phyloP scores from a whole-genome alignment of 257 asterid genomes.

The Nicotiana obtusifolia region DNA sequence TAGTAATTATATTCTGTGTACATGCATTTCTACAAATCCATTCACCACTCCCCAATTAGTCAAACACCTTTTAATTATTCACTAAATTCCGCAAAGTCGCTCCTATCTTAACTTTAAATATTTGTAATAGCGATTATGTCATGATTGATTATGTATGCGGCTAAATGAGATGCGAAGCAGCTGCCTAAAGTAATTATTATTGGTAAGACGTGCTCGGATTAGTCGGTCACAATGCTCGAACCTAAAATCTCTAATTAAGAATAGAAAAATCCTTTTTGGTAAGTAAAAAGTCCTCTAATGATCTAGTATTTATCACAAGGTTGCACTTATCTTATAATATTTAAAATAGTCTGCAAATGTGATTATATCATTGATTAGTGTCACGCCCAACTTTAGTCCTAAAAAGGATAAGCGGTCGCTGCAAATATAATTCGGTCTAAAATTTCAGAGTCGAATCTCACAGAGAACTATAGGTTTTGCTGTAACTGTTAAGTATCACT shows the following conservation, averaged over 20 bases:
- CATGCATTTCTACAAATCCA: not conserved
- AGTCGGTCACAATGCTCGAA: not conserved
- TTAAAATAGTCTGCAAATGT: too few species aligned
- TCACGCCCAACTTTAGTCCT: too few species aligned
- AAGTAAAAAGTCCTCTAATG: too few species aligned
- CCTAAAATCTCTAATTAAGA: too few species aligned
- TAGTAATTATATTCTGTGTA: not conserved
- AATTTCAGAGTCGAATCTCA: too few species aligned
- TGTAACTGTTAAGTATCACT: too few species aligned
- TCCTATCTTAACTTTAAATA: not conserved
- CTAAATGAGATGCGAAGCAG: constrained; percentile 4
- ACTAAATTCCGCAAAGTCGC: not conserved
- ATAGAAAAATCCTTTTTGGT: fast-evolving
- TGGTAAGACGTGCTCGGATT: not conserved
- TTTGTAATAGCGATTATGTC: not conserved
- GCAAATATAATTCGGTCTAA: too few species aligned
- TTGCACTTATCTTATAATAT: too few species aligned
- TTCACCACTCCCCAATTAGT: not conserved
- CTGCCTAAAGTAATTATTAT: not conserved
- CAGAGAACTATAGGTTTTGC: too few species aligned
- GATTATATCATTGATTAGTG: too few species aligned
- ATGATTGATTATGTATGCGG: constrained; percentile 1
- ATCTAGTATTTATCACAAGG: too few species aligned
- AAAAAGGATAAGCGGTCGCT: too few species aligned
- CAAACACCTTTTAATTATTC: not conserved